phyloP scores from a whole-genome alignment of 2,329 filamentous ascomycete species.

The Trichoderma polysporum region DNA sequence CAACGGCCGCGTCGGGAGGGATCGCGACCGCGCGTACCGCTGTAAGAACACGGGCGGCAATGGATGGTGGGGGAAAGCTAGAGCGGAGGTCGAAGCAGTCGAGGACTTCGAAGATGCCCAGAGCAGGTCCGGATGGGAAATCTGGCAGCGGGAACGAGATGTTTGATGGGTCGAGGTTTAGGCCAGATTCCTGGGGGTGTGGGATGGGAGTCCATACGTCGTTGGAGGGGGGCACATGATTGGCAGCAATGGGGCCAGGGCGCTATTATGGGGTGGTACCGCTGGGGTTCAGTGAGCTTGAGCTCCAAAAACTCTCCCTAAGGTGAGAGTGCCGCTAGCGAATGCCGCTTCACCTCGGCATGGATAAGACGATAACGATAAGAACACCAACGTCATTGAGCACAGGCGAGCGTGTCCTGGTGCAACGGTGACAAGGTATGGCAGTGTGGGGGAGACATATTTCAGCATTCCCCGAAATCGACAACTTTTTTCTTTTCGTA shows the following conservation, averaged over 20 bases:
- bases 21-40: slow-evolving; percentile 36
- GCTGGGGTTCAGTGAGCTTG: slow-evolving; percentile 21
- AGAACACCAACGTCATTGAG: slow-evolving; percentile 15
- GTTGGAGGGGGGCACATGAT: slow-evolving; percentile 34
- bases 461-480: neutral
- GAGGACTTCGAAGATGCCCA: slow-evolving; percentile 5
- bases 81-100: slow-evolving; percentile 18
- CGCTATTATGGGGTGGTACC: slow-evolving; percentile 25
- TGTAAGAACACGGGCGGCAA: slow-evolving; percentile 24
- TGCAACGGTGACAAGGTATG: slow-evolving; percentile 2
- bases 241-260: slow-evolving; percentile 29
- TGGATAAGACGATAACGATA: slow-evolving; percentile 17
- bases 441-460: neutral
- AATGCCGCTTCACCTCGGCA: slow-evolving; percentile 20
- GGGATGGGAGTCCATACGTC: slow-evolving; percentile 26
- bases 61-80: slow-evolving; percentile 14
- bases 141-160: slow-evolving; percentile 31
- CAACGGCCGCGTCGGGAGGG: slow-evolving; percentile 27
- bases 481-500: neutral
- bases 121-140: slow-evolving; percentile 18
- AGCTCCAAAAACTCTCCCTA: slow-evolving; percentile 2
- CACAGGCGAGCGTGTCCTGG: neutral
- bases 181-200: slow-evolving; percentile 23
- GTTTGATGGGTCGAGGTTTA: slow-evolving; percentile 31
- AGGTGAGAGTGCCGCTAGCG: slow-evolving; percentile 16